Percentiles rank a stretch among this genome's conserved stretches.
phyloP scores from a whole-genome alignment of 2,329 filamentous ascomycete genomes.

The Teratosphaeriaceae sp. region DNA sequence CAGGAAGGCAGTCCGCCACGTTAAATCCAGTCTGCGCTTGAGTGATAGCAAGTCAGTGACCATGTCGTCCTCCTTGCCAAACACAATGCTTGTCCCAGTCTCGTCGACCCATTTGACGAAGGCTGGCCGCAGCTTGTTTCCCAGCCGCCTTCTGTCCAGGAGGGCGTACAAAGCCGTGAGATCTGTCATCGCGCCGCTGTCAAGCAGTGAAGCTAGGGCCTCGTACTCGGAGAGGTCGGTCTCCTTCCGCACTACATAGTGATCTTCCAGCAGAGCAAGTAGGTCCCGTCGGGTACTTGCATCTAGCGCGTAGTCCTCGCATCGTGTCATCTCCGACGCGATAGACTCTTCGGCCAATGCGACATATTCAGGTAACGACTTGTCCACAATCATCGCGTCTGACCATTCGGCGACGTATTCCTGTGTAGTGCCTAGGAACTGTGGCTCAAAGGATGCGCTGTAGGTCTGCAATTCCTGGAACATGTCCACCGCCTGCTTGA shows the following conservation, averaged over 20 bases:
- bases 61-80: conserved; percentile 75
- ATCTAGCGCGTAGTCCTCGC: conserved; percentile 75
- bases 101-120: conserved; percentile 75
- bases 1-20: conserved; percentile 70
- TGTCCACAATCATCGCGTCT: conserved; percentile 54
- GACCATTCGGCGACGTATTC: conserved; percentile 65
- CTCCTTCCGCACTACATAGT: conserved; percentile 63
- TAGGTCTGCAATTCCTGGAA: conserved; percentile 82
- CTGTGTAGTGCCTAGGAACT: conserved; percentile 61
- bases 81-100: conserved; percentile 70
- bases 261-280: conserved; percentile 64
- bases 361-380: conserved; percentile 69
- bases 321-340: conserved; percentile 64
- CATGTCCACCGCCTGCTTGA: conserved; percentile 72
- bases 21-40: conserved; percentile 69
- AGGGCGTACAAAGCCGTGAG: conserved; percentile 73
- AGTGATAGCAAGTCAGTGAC: conserved; percentile 74
- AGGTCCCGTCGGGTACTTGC: conserved; percentile 73
- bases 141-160: conserved; percentile 64
- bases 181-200: conserved; percentile 60
- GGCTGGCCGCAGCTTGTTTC: conserved; percentile 60
- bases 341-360: conserved; percentile 62
- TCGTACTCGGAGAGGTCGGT: conserved; percentile 35
- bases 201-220: conserved; percentile 66
- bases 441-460: conserved; percentile 68